phyloP scores from a whole-genome alignment of 176 grass and related monocot species.

The Ensete glaucum region DNA sequence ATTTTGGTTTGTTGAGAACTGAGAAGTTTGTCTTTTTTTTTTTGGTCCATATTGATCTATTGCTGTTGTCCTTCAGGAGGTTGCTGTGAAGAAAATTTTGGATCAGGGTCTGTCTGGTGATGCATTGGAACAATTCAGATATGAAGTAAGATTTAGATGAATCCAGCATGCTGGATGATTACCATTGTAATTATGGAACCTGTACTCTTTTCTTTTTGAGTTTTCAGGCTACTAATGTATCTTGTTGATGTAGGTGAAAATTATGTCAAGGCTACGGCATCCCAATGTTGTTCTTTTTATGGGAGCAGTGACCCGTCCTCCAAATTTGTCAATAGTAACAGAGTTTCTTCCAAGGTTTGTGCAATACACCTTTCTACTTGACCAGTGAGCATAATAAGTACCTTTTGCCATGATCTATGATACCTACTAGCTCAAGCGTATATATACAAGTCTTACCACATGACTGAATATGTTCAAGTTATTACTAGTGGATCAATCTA shows the following conservation, averaged over 20 bases:
- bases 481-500: no score
- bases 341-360: constrained; percentile 92
- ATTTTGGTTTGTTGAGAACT: no score
- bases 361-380: neutral
- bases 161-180: neutral
- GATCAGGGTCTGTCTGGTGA: constrained; percentile 88
- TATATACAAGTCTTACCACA: no score
- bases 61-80: constrained; percentile 42
- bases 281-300: constrained; percentile 99
- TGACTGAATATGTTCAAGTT: neutral
- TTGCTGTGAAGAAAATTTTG: constrained; percentile 98
- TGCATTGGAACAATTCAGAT: constrained; percentile 93
- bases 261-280: constrained; percentile 92
- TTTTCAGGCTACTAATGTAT: neutral
- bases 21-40: neutral
- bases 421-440: no score
- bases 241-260: constrained; percentile 56
- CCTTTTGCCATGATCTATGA: no score
- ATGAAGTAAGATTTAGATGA: constrained; percentile 62
- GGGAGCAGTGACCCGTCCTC: constrained; percentile 87
- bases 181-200: neutral
- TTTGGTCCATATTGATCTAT: neutral
- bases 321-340: constrained; percentile 96
- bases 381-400: neutral
- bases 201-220: neutral